phyloP scores from a whole-genome alignment of 495 filamentous ascomycete genomes.

The Podospora comata region DNA sequence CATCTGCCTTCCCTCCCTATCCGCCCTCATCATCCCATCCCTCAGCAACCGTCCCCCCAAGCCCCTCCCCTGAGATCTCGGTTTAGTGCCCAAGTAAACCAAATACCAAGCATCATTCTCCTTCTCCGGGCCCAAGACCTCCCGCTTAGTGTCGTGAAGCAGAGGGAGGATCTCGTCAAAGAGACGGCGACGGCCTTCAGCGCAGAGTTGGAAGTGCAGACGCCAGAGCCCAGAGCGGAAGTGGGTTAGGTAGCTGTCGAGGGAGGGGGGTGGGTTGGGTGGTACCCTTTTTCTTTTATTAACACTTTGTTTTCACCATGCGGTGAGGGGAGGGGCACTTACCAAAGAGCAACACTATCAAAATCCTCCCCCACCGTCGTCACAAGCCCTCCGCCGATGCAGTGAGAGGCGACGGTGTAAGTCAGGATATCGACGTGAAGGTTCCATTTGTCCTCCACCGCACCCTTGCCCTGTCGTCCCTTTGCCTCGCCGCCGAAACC shows the following conservation, averaged over 20 bases:
- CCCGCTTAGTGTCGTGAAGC: constrained; percentile 67
- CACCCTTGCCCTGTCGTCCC: neutral
- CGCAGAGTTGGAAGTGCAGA: constrained; percentile 64
- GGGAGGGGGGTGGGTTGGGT: constrained; percentile 56
- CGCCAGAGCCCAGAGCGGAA: constrained; percentile 70
- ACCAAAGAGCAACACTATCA: constrained; percentile 76
- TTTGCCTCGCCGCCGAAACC: neutral
- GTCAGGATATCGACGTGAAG: constrained; percentile 71
- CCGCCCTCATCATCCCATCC: constrained; percentile 63
- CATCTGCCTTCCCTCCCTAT: constrained; percentile 57
- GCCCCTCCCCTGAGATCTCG: constrained; percentile 61
- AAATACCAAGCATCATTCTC: constrained; percentile 70
- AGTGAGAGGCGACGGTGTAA: constrained; percentile 69
- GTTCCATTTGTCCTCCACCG: constrained; percentile 60
- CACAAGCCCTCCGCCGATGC: constrained; percentile 61
- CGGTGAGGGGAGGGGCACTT: constrained; percentile 33
- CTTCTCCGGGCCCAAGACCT: constrained; percentile 56
- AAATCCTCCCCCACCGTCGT: constrained; percentile 69
- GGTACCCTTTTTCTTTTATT: constrained; percentile 54
- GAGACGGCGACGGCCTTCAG: constrained; percentile 67
- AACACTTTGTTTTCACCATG: neutral
- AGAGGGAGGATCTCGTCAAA: constrained; percentile 74
- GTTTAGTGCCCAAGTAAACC: constrained; percentile 73
- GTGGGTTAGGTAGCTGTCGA: constrained; percentile 68
- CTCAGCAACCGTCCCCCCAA: constrained; percentile 66